Conservation (phyloP, 257 asterid genomes). For the Petrea volubilis region DNA sequence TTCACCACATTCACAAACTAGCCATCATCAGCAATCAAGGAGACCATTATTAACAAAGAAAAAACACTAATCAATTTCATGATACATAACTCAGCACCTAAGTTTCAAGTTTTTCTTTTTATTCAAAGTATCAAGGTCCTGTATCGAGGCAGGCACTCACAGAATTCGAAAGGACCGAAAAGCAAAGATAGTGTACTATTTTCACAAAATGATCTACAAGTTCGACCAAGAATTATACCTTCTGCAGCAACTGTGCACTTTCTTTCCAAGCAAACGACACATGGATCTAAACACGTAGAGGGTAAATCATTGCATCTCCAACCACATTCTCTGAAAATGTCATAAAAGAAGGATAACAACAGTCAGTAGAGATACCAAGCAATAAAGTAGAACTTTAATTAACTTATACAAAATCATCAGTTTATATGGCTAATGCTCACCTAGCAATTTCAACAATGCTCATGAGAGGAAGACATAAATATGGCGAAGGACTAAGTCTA, state of each 20-base stretch:
- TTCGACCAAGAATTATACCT: conserved; percentile 43
- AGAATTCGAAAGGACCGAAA: not conserved
- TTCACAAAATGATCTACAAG: conserved; percentile 1
- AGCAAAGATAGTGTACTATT: not conserved
- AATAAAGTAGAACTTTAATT: no score
- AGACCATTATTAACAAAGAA: no score
- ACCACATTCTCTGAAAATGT: conserved; percentile 66
- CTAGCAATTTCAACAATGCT: conserved; percentile 79
- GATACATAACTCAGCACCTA: not conserved
- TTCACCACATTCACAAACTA: no score
- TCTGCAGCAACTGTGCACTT: conserved; percentile 87
- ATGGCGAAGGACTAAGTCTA: conserved; percentile 60
- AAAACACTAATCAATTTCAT: no score
- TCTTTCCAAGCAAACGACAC: conserved; percentile 90
- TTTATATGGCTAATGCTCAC: conserved; percentile 38
- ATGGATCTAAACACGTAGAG: conserved; percentile 63
- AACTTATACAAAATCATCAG: not conserved
- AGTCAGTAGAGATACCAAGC: no score
- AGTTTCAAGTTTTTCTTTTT: not conserved
- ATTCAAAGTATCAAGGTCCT: not conserved
- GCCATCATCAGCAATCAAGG: no score
- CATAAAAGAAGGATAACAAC: not conserved
- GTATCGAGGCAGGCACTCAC: not conserved
- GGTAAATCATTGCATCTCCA: conserved; percentile 58
- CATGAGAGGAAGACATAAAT: conserved; percentile 84